A percentile compares a stretch with the other conserved stretches of the same genome.
Evolutionary conservation across 176 grass and related monocot genomes (phyloP).

Genomic region (Eleusine indica): DNA sequence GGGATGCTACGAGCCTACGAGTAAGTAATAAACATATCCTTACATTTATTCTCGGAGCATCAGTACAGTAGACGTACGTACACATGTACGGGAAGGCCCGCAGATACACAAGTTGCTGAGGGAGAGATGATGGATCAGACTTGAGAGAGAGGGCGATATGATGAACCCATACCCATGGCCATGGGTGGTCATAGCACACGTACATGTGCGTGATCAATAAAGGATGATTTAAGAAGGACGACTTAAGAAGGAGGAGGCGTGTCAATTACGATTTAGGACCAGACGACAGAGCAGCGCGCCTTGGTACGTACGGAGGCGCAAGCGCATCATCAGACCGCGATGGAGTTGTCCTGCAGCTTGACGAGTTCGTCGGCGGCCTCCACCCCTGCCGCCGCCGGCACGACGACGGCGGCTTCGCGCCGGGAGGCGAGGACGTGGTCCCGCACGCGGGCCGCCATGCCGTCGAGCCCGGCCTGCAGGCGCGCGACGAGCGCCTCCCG

Average conservation of each 20-base stretch:
- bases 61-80: not conserved
- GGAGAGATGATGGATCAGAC: no score
- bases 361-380: conserved; percentile 38
- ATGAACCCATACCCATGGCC: no score
- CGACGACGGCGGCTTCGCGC: not conserved
- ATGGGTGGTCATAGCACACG: not conserved
- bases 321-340: conserved; percentile 22
- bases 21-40: no score
- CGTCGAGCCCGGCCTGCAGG: conserved; percentile 57
- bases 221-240: not conserved
- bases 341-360: conserved; percentile 47
- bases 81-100: not conserved
- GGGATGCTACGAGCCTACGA: no score
- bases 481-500: conserved; percentile 50
- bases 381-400: not conserved
- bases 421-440: conserved; percentile 33
- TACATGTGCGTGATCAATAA: not conserved
- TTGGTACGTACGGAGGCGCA: not conserved
- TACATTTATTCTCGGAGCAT: no score
- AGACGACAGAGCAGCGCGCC: not conserved
- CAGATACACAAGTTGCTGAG: no score
- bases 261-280: not conserved
- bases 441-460: conserved; percentile 43
- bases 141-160: not conserved
- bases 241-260: not conserved